phyloP scores from a whole-genome alignment of 2,329 filamentous ascomycete genomes.

The Westerdykella sp. region DNA sequence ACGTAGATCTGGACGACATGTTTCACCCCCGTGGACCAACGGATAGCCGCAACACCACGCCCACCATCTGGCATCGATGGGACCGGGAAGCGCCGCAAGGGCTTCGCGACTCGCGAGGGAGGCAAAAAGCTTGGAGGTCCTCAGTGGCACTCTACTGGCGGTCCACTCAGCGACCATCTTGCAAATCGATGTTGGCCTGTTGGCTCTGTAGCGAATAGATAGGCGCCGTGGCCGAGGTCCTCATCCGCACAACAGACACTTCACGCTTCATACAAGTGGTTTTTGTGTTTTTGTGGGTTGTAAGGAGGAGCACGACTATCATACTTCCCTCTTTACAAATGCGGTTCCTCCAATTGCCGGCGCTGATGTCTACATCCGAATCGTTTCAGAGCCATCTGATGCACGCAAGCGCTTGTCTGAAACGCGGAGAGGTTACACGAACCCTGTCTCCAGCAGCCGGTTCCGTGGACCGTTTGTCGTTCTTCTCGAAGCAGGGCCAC shows the following conservation, averaged over 20 bases:
- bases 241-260: too few relatives aligned
- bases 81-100: constrained; percentile 1
- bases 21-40: constrained; percentile 10
- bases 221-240: too few relatives aligned
- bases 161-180: too few relatives aligned
- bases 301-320: too few relatives aligned
- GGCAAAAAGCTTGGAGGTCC: constrained; percentile 9
- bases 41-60: constrained; percentile 11
- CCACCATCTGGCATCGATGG: background rate
- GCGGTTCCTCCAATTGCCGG: too few relatives aligned
- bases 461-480: too few relatives aligned
- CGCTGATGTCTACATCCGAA: background rate
- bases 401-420: constrained; percentile 20
- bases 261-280: too few relatives aligned
- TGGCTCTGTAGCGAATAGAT: too few relatives aligned
- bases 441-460: constrained; percentile 11
- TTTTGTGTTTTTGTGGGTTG: too few relatives aligned
- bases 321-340: too few relatives aligned
- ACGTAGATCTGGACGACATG: constrained; percentile 2
- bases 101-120: constrained; percentile 10
- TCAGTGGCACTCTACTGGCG: background rate
- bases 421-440: constrained; percentile 21
- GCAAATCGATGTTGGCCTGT: too few relatives aligned
- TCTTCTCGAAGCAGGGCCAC: background rate
- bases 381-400: constrained; percentile 26